Conservation (phyloP, 108 stramenopile genomes). For the Stephanodiscus minutulus region DNA sequence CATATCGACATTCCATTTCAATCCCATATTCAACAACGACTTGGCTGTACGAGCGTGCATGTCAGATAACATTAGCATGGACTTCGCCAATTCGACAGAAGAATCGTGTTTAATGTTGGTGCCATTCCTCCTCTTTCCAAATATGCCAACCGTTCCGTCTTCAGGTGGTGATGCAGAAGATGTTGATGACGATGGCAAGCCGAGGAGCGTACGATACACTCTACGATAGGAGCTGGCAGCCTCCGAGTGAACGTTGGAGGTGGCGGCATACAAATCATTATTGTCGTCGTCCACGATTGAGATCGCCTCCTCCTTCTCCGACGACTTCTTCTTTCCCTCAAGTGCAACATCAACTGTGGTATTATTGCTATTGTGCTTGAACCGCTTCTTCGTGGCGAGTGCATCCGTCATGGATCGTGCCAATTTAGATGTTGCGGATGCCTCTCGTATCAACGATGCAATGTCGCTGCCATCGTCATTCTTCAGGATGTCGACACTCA, state of each 20-base stretch:
- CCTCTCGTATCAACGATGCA: constrained; percentile 33
- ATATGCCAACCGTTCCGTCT: not conserved
- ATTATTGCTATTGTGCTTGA: constrained; percentile 4
- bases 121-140: not conserved
- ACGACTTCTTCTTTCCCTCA: not conserved
- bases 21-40: constrained; percentile 39
- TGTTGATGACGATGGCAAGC: constrained; percentile 8
- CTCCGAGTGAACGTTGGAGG: constrained; percentile 38
- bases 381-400: constrained; percentile 23
- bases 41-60: constrained; percentile 42
- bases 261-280: constrained; percentile 34
- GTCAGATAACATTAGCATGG: constrained; percentile 43
- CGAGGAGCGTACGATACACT: constrained; percentile 34
- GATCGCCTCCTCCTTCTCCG: not conserved
- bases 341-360: not conserved
- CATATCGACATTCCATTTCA: constrained; percentile 47
- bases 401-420: constrained; percentile 45
- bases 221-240: constrained; percentile 37
- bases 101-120: not conserved
- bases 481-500: not conserved
- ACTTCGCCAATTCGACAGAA: constrained; percentile 32
- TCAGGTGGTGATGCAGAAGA: not conserved
- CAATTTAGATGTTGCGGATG: constrained; percentile 30
- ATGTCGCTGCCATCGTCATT: constrained; percentile 3
- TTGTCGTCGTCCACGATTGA: not conserved